Evolutionary conservation across 495 filamentous ascomycete species (phyloP).

Genomic region (Talaromyces stipitatus): DNA sequence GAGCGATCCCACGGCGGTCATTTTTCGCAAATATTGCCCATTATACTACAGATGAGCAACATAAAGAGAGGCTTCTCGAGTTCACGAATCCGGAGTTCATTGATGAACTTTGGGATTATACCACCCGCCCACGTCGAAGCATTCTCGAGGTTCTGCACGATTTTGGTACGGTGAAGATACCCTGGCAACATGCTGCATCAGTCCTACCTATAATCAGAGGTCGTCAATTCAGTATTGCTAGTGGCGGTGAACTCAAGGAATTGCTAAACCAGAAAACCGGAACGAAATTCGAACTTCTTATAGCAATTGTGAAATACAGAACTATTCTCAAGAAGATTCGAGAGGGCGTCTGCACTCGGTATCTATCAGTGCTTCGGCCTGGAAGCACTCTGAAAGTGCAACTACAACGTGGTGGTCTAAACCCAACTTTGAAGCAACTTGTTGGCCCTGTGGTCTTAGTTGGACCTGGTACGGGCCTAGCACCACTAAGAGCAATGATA

Average conservation of each 20-base stretch:
- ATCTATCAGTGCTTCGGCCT: slow-evolving; percentile 55
- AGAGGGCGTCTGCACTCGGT: slow-evolving; percentile 85
- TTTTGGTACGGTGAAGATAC: slow-evolving; percentile 76
- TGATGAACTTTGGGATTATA: slow-evolving; percentile 94
- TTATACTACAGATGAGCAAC: slow-evolving; percentile 61
- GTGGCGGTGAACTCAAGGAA: slow-evolving; percentile 50
- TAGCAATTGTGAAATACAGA: slow-evolving; percentile 87
- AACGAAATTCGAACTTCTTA: slow-evolving; percentile 63
- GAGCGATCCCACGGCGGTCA: slow-evolving; percentile 73
- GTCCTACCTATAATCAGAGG: slow-evolving; percentile 69
- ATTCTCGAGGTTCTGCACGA: slow-evolving; percentile 90
- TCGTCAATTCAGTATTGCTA: slow-evolving; percentile 84
- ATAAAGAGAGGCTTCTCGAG: slow-evolving; percentile 75
- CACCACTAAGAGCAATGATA: slow-evolving; percentile 75
- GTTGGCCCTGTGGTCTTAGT: slow-evolving; percentile 65
- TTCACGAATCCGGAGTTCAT: slow-evolving; percentile 69
- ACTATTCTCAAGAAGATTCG: slow-evolving; percentile 81
- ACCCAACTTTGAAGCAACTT: slow-evolving; percentile 37
- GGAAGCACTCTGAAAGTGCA: slow-evolving; percentile 52
- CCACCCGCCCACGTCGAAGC: slow-evolving; percentile 80
- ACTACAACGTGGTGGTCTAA: slow-evolving; percentile 50
- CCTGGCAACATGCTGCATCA: slow-evolving; percentile 59
- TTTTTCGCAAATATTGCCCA: slow-evolving; percentile 74
- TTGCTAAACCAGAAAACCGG: slow-evolving; percentile 18
- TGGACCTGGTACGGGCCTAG: slow-evolving; percentile 84